Evolutionary conservation across 495 filamentous ascomycete species (phyloP).

Genomic region (Hapsidospora chrysogenum): DNA sequence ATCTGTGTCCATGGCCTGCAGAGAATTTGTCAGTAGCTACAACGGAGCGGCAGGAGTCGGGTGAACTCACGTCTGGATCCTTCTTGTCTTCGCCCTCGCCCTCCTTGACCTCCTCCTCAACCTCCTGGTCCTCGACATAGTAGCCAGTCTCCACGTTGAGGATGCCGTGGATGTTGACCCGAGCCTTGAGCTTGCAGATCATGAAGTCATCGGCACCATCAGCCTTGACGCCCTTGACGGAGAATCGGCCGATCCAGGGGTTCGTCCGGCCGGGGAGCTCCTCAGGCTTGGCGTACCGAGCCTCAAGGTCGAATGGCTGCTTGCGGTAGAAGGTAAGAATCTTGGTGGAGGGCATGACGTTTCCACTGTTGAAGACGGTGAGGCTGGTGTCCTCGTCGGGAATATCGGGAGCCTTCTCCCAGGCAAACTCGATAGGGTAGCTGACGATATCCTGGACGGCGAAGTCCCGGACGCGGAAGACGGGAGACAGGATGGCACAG

Average conservation of each 20-base stretch:
- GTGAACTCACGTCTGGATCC: conserved; percentile 52
- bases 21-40: conserved; percentile 2
- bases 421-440: conserved; percentile 98
- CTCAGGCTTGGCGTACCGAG: conserved; percentile 78
- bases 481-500: conserved; percentile 93
- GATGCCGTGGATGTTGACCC: conserved; percentile 91
- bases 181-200: conserved; percentile 99
- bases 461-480: conserved; percentile 98
- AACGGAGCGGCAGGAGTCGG: not conserved
- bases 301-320: conserved; percentile 92
- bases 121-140: conserved; percentile 94
- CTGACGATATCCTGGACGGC: conserved; percentile 91
- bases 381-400: conserved; percentile 97
- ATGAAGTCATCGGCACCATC: conserved; percentile 84
- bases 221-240: conserved; percentile 70
- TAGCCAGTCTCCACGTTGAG: conserved; percentile 95
- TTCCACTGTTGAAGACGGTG: conserved; percentile 94
- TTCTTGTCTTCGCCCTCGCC: conserved; percentile 43
- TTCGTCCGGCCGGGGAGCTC: conserved; percentile 78
- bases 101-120: conserved; percentile 79
- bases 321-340: conserved; percentile 99
- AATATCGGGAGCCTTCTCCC: conserved; percentile 97
- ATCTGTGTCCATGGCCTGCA: conserved; percentile 86
- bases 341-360: conserved; percentile 96
- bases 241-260: conserved; percentile 93